Conservation (phyloP, 345 rosid species). For the Lepidium sativum region DNA sequence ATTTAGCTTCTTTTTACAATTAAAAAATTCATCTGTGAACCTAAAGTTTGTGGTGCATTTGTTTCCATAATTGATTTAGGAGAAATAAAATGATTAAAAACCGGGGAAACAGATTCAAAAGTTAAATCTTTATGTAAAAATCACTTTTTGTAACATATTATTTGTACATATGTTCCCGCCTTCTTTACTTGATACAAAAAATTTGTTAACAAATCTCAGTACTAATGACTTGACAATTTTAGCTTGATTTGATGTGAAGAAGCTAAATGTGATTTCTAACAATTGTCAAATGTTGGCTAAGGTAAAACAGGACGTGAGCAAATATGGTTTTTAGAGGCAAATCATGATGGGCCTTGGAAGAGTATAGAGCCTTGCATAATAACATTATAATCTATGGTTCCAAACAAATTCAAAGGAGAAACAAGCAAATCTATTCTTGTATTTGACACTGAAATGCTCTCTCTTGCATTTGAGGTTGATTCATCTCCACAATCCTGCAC, state of each 20-base stretch:
- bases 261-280: not conserved
- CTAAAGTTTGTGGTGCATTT: not conserved
- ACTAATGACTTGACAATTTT: too few species aligned
- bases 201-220: too few species aligned
- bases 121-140: too few species aligned
- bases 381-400: not conserved
- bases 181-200: too few species aligned
- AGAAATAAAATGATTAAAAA: not conserved
- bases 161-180: constrained; percentile 5
- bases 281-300: not conserved
- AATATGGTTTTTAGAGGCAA: not conserved
- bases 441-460: too few species aligned
- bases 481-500: constrained; percentile 42
- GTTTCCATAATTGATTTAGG: not conserved
- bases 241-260: too few species aligned
- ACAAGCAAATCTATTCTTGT: too few species aligned
- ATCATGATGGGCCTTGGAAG: not conserved
- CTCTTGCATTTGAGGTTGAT: constrained; percentile 9
- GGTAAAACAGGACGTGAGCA: not conserved
- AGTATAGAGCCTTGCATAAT: not conserved
- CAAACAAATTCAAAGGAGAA: too few species aligned
- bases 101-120: too few species aligned
- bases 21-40: not conserved
- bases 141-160: too few species aligned
- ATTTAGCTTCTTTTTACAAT: too few species aligned